Evolutionary conservation across 768 basidiomycete genomes (phyloP), one percentile per base, ranked within the genome.

Genomic region (Chiua virens): DNA sequence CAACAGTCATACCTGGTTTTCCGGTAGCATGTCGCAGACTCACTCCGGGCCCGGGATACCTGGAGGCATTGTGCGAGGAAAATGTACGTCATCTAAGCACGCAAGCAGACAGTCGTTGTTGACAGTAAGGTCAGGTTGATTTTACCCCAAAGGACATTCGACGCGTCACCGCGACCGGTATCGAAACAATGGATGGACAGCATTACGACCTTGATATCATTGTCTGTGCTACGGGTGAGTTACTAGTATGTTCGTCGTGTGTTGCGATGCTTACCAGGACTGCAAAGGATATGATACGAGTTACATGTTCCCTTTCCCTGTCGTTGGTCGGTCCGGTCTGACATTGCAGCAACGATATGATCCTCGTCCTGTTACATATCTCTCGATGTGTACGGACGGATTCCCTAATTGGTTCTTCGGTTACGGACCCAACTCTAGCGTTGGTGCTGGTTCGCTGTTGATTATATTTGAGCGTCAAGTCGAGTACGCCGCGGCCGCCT

Each of bases 391-490:
- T 20, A 75, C 81, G 18, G 79, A 84, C 42, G 82, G 79, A 8
- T 86, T 86, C 66, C 86, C 86, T n/a, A 87, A 85, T 65, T 80
- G 77, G 76, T 86, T 86, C 71, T 71, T 76, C 47, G 60, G 70
- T 18, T 58, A 79, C 10, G 84, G 85, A 0, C 84, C 85, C 3
- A 85, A 83, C 60, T 72, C 80, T 1, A 74, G 58, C 8, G 75
- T 84, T 15, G 81, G 80, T 3, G 71, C 78, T 0, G 82, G 83
- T 0, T 79, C 79, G 15, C 63, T 86, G n/a, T 60, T 85, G 3
- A 63, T 80, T 20, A 35, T 86, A 1, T 71, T 82, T 32, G 83
- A 86, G 63, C 67, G 73, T 13, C 76, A 83, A 55, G 75, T 82
- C 7, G 79, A 80, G 27, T 86, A 85, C 57, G 77, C 77, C 1